phyloP scores from a whole-genome alignment of 129 eudicot genomes.

The Logfia minima region DNA sequence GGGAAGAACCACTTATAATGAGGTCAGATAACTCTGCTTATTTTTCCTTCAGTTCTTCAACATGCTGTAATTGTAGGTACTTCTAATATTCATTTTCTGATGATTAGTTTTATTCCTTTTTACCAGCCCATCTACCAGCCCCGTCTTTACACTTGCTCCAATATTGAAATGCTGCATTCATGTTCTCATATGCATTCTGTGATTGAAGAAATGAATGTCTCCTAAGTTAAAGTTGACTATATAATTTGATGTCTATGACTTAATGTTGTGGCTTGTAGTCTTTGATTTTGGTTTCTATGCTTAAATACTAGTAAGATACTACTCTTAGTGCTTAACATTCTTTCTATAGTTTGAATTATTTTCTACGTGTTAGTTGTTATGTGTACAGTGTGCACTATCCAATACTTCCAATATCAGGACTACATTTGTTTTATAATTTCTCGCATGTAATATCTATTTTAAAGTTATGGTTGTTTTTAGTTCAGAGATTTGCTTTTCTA shows the following conservation, averaged over 20 bases:
- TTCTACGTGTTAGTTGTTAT: neutral
- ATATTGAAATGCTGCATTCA: neutral
- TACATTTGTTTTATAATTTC: neutral
- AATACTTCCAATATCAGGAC: neutral
- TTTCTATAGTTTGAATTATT: slow-evolving; percentile 4
- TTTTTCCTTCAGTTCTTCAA: slow-evolving; percentile 20
- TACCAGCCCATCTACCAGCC: neutral
- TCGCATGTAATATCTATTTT: neutral
- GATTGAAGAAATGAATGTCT: neutral
- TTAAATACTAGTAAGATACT: neutral
- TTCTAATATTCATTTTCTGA: neutral
- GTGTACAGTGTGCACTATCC: neutral
- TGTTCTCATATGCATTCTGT: slow-evolving; percentile 1
- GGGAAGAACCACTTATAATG: slow-evolving; percentile 84
- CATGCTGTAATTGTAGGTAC: neutral
- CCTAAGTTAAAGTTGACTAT: slow-evolving; percentile 3
- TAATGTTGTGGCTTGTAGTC: no score
- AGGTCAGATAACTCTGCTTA: slow-evolving; percentile 48
- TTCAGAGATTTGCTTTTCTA: neutral
- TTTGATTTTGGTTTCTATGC: neutral
- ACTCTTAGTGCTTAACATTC: neutral
- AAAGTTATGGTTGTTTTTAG: slow-evolving; percentile 5
- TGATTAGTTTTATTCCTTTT: neutral
- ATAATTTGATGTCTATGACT: neutral
- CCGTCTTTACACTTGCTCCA: neutral